These are phyloP conservation scores for Aphanomyces stellatus DNA, from an alignment of 352 stramenopile genomes.

Conservation along the genomic window DNA sequence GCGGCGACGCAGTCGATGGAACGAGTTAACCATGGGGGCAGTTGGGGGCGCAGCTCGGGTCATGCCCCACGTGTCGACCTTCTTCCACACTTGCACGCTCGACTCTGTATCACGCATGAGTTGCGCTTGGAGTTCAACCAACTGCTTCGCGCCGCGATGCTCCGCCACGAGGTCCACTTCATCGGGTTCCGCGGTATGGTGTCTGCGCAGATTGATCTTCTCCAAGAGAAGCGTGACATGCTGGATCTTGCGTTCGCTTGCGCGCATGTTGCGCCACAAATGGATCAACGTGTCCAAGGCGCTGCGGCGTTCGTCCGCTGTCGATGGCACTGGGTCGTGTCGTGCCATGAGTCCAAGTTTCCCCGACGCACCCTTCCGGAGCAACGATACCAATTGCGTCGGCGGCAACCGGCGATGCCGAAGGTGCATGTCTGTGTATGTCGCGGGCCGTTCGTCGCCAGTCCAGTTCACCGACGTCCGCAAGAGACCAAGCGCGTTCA, in stretches of 20 bases:
- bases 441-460: conserved; percentile 34
- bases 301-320: conserved; percentile 3
- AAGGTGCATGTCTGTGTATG: conserved; percentile 68
- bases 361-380: conserved; percentile 23
- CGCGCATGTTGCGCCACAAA: conserved; percentile 15
- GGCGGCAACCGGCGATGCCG: conserved; percentile 62
- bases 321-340: neutral
- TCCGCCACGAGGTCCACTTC: conserved; percentile 13
- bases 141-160: conserved; percentile 14
- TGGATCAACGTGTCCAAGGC: conserved; percentile 24
- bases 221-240: conserved; percentile 3
- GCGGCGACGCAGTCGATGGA: conserved; percentile 38
- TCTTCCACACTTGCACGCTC: neutral
- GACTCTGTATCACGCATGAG: neutral
- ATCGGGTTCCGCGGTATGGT: conserved; percentile 18
- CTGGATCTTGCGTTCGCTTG: conserved; percentile 19
- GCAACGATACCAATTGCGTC: conserved; percentile 50
- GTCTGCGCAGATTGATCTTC: neutral
- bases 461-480: conserved; percentile 53
- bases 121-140: neutral
- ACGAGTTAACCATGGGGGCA: conserved; percentile 39
- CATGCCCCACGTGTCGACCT: conserved; percentile 29
- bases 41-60: conserved; percentile 39
- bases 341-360: neutral
- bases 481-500: conserved; percentile 51